Evolutionary conservation across 345 rosid species (phyloP).

Genomic region (Euphorbia lathyris): DNA sequence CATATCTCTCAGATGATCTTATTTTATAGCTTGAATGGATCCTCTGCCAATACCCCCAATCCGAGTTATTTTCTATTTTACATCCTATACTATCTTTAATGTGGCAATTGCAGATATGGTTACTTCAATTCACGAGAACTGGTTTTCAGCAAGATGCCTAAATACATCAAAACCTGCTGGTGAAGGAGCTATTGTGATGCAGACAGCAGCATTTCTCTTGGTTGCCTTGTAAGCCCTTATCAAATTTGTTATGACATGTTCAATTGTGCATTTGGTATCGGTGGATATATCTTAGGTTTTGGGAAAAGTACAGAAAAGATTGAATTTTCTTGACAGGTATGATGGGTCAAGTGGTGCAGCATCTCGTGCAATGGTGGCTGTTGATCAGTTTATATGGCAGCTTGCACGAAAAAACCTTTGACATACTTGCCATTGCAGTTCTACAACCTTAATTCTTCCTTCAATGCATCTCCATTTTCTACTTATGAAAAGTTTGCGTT

Average conservation of each 20-base stretch:
- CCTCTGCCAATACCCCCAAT: neutral
- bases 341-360: slow-evolving; percentile 78
- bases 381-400: slow-evolving; percentile 59
- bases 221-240: slow-evolving; percentile 62
- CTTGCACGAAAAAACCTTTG: slow-evolving; percentile 28
- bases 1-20: neutral
- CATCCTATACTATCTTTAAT: neutral
- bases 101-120: slow-evolving; percentile 46
- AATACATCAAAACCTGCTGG: slow-evolving; percentile 59
- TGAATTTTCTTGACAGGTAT: slow-evolving; percentile 42
- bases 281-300: neutral
- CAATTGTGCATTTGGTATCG: neutral
- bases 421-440: neutral
- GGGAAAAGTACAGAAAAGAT: neutral
- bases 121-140: slow-evolving; percentile 72
- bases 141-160: slow-evolving; percentile 81
- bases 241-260: neutral
- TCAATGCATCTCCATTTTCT: no score
- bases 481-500: no score
- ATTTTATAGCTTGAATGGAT: neutral
- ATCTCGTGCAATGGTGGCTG: slow-evolving; percentile 63
- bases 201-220: slow-evolving; percentile 54
- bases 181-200: slow-evolving; percentile 83
- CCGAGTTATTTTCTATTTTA: neutral
- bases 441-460: no score